These are phyloP conservation scores for Wickerhamiella brachini DNA, from an alignment of 805 yeast species.

Conservation along the genomic window DNA sequence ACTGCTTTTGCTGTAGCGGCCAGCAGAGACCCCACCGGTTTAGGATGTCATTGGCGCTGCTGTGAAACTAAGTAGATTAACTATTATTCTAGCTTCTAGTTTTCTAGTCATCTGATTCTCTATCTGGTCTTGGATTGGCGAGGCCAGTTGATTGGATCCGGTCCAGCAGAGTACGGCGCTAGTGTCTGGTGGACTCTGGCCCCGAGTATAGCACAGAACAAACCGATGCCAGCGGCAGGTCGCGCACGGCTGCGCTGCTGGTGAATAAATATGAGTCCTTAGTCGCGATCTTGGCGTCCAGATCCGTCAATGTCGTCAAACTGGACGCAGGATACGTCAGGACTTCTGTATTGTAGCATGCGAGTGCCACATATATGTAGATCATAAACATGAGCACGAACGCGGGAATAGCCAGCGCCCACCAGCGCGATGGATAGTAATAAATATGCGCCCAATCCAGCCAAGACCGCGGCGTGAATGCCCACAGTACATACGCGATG, in stretches of 20 bases:
- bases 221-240: constrained; percentile 45
- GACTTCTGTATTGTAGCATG: constrained; percentile 63
- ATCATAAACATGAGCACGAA: constrained; percentile 56
- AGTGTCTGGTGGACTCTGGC: no score
- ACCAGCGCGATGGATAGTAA: constrained; percentile 80
- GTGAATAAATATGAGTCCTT: constrained; percentile 32
- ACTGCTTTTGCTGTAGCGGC: no score
- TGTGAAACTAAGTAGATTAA: no score
- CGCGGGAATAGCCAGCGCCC: constrained; percentile 75
- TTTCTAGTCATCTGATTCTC: neutral
- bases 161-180: no score
- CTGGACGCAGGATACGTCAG: constrained; percentile 48
- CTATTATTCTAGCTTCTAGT: no score
- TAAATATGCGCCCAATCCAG: constrained; percentile 41
- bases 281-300: constrained; percentile 32
- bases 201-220: constrained; percentile 19
- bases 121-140: no score
- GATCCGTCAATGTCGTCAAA: constrained; percentile 54
- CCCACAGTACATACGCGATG: constrained; percentile 54
- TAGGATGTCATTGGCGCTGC: no score
- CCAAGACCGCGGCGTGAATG: constrained; percentile 48
- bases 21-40: no score
- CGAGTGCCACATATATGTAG: constrained; percentile 56
- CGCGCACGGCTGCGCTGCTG: constrained; percentile 78
- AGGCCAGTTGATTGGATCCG: neutral